Evolutionary conservation across 2,329 filamentous ascomycete genomes (phyloP), one percentile per base, ranked within the genome.

Genomic region (Claviceps sp.): DNA sequence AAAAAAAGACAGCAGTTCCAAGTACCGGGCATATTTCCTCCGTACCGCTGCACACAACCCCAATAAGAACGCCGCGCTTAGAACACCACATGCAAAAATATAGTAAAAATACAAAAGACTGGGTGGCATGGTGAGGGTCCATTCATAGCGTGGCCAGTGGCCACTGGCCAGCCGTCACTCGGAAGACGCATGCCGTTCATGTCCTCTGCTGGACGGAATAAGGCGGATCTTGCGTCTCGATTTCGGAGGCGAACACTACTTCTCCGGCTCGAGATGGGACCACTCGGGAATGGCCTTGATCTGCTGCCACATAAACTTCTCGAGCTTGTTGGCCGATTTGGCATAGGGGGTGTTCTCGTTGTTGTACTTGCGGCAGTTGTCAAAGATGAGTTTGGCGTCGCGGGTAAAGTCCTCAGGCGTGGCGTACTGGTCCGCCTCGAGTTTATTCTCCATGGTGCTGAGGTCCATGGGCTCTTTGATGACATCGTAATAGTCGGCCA

Each of bases 401-500:
- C 78, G 80, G 70, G 91, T 83, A 60, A 98, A 96, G 61, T 97
- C 93, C 64, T 97, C 89, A 0, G 93, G 91, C 0, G 82, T 89
- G 16, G 82, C 80, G 64, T 98, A 98, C 62, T 91, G 80, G 68
- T 97, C 93, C 41, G 89, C 88, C 45, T 53, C 52, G 48, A 96
- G 84, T 69, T 95, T 95, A 59, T 81, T 82, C 68, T 97, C 93
- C 91, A 98, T 97, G 19, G 90, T 96, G 47, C 81, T 84, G 47
- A 96, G 75, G 64, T 96, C 93, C 93, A 98, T 98, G 39, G 93
- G 93, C 66, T 95, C 87, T 64, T 90, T 90, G 73, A 98, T 98
- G 55, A 97, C 90, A 54, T 95, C 89, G 73, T 97, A 97, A 71
- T 98, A 98, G 67, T 98, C 93, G n/a, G 89, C 83, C 0, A 98